Conservation (phyloP, 768 basidiomycete genomes). For the Termitomyces heimii region DNA sequence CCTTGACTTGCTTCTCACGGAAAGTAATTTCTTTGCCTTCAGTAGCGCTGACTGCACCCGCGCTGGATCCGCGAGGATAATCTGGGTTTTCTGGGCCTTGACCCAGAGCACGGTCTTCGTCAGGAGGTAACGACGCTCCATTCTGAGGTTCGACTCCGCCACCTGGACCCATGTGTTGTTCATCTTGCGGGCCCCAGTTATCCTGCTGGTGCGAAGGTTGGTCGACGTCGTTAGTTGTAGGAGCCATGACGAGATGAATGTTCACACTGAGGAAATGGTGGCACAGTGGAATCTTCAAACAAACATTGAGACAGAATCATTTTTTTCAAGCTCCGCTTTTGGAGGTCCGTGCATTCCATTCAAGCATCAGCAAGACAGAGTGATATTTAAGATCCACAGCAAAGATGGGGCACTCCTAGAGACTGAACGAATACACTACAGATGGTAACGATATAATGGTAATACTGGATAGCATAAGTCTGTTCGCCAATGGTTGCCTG, state of each 20-base stretch:
- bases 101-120: constrained; percentile 39
- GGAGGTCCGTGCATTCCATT: constrained; percentile 14
- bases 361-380: not conserved
- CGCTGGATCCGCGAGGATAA: constrained; percentile 46
- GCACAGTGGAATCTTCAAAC: constrained; percentile 6
- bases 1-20: constrained; percentile 81
- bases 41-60: constrained; percentile 34
- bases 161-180: constrained; percentile 36
- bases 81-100: constrained; percentile 47
- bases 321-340: constrained; percentile 15
- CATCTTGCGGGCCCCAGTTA: constrained; percentile 49
- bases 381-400: constrained; percentile 9
- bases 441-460: constrained; percentile 10
- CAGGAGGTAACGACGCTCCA: constrained; percentile 41
- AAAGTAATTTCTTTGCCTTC: constrained; percentile 40
- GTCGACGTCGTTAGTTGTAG: constrained; percentile 18
- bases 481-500: not conserved
- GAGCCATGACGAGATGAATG: constrained; percentile 13
- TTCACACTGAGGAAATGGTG: constrained; percentile 2
- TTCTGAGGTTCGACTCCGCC: constrained; percentile 35
- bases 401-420: constrained; percentile 6
- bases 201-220: constrained; percentile 30
- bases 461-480: constrained; percentile 9
- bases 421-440: constrained; percentile 12
- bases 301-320: constrained; percentile 7